phyloP scores from a whole-genome alignment of 2,329 filamentous ascomycete species.

The Cyclaneusma minus region DNA sequence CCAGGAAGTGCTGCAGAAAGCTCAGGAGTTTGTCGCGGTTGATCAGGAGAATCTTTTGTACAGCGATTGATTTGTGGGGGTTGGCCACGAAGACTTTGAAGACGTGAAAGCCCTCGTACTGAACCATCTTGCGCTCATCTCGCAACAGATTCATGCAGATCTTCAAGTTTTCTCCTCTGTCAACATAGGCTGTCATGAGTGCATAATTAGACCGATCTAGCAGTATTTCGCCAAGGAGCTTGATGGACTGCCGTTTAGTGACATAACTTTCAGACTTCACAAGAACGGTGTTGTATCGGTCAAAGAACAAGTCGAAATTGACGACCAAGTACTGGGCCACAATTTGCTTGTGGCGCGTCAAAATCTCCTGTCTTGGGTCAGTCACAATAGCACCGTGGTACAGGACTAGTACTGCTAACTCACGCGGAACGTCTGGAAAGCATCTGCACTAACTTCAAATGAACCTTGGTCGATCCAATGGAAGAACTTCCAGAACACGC shows the following conservation, averaged over 20 bases:
- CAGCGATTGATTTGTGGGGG: slow-evolving; percentile 91
- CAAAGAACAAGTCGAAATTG: slow-evolving; percentile 90
- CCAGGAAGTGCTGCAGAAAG: slow-evolving; percentile 82
- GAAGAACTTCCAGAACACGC: slow-evolving; percentile 95
- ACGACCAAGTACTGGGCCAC: slow-evolving; percentile 75
- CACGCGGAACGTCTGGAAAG: slow-evolving; percentile 93
- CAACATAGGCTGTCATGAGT: slow-evolving; percentile 96
- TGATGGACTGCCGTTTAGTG: slow-evolving; percentile 95
- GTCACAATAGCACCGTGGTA: slow-evolving; percentile 6
- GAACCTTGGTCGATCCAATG: slow-evolving; percentile 93
- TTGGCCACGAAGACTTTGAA: slow-evolving; percentile 99
- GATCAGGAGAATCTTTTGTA: slow-evolving; percentile 91
- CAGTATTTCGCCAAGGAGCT: slow-evolving; percentile 85
- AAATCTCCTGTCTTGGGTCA: slow-evolving; percentile 49
- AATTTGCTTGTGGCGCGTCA: slow-evolving; percentile 86
- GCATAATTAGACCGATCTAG: slow-evolving; percentile 93
- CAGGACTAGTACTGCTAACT: slow-evolving; percentile 12
- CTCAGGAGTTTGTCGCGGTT: slow-evolving; percentile 82
- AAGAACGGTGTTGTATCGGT: slow-evolving; percentile 72
- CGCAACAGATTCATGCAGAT: slow-evolving; percentile 95
- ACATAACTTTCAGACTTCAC: slow-evolving; percentile 93
- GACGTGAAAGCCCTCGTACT: slow-evolving; percentile 97
- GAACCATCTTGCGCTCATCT: slow-evolving; percentile 96
- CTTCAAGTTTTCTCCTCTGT: slow-evolving; percentile 89
- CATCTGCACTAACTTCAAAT: slow-evolving; percentile 93